Conservation (phyloP, 2,329 filamentous ascomycete species). For the Penicillium vulpinum region DNA sequence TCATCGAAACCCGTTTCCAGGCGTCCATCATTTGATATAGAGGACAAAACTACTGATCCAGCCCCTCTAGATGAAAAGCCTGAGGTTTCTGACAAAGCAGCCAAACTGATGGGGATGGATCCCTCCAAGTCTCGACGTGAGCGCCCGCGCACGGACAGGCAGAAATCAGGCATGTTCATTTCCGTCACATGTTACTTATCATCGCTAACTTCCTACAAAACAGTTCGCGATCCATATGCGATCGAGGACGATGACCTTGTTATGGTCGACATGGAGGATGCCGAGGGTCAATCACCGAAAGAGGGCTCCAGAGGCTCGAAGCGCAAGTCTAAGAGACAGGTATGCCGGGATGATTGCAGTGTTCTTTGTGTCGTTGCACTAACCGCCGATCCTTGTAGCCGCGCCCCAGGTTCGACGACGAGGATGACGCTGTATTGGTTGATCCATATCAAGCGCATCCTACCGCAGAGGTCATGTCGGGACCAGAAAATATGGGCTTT, state of each 20-base stretch:
- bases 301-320: constrained; percentile 37
- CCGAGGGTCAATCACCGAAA: constrained; percentile 33
- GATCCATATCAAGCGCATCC: constrained; percentile 51
- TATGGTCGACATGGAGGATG: constrained; percentile 56
- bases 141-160: constrained; percentile 55
- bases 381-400: constrained; percentile 24
- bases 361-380: background rate
- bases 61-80: constrained; percentile 70
- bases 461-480: constrained; percentile 46
- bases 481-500: constrained; percentile 54
- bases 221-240: constrained; percentile 58
- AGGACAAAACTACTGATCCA: constrained; percentile 59
- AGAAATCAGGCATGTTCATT: constrained; percentile 37
- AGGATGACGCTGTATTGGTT: constrained; percentile 58
- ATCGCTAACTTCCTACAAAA: constrained; percentile 18
- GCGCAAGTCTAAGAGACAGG: constrained; percentile 41
- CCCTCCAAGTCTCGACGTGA: constrained; percentile 47
- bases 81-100: constrained; percentile 71
- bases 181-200: background rate
- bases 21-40: constrained; percentile 67
- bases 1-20: constrained; percentile 60
- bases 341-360: constrained; percentile 16
- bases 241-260: constrained; percentile 65
- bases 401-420: constrained; percentile 34
- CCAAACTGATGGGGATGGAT: constrained; percentile 69